Evolutionary conservation across 169 alveolate species (phyloP).

Genomic region (Cryptosporidium felis): DNA sequence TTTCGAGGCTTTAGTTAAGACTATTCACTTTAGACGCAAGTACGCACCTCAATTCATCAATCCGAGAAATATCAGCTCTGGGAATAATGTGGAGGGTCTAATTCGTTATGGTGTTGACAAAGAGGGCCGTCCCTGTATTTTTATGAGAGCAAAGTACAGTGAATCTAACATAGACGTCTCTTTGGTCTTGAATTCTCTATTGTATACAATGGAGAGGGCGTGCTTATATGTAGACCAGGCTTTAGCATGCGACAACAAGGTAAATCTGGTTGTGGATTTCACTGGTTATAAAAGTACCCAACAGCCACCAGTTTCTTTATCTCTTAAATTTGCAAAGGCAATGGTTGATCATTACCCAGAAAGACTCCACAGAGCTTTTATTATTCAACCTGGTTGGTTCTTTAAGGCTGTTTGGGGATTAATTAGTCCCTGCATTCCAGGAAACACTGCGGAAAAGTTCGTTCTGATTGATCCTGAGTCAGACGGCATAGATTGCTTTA

Average conservation of each 20-base stretch:
- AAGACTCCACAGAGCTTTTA: conserved; percentile 55
- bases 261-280: conserved; percentile 58
- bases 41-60: conserved; percentile 66
- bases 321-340: conserved; percentile 69
- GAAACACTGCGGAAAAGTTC: conserved; percentile 66
- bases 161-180: conserved; percentile 56
- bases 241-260: conserved; percentile 9
- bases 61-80: conserved; percentile 53
- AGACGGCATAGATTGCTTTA: conserved; percentile 34
- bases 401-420: conserved; percentile 69
- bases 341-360: conserved; percentile 71
- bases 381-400: conserved; percentile 64
- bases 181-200: conserved; percentile 41
- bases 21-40: conserved; percentile 65
- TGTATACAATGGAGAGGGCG: conserved; percentile 67
- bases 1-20: conserved; percentile 60
- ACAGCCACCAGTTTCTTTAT: conserved; percentile 70
- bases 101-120: conserved; percentile 41
- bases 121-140: conserved; percentile 63
- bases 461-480: conserved; percentile 67
- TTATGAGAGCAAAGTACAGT: conserved; percentile 66
- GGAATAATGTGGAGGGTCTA: conserved; percentile 53
- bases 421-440: conserved; percentile 69
- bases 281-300: conserved; percentile 65
- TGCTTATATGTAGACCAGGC: conserved; percentile 55